Base-by-base conservation (phyloP, 2,329 filamentous ascomycete genomes). In the Fusarium pseudoanthophilum region DNA sequence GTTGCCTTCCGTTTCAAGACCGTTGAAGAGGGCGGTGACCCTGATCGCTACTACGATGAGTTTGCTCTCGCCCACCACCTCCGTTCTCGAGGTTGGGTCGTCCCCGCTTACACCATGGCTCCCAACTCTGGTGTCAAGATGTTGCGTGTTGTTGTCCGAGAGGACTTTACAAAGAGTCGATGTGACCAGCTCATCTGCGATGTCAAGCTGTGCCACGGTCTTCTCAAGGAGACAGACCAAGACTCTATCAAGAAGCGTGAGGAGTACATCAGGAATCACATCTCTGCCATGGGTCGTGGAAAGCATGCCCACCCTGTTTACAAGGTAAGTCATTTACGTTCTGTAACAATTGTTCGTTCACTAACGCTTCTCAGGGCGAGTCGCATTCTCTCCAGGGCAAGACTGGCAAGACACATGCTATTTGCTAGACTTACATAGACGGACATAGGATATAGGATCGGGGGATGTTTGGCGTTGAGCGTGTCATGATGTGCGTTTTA, bases 61-160 rank as follows among this genome's bases (percentile, higher is more conserved):
- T 95, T 95, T 69, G 88, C 92, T 2, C 84, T 95, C 45, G 95
- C 95, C 2, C 95, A 97, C 80, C 92, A 95, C 82, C 89, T 98
- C 32, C 92, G 95, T 58, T 91, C 93, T 73, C 90, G 95, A 39
- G 93, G 94, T 48, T 98, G 95, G 95, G 92, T 98, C 36, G 93
- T 98, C 0, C 95, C 95, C 0, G 95, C 95, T 0, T 98, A 98
- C 84, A 98, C 95, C 43, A 98, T 98, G 95, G 95, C 95, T 2
- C 95, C 95, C 24, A 88, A 97, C 80, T 95, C 93, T 24, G 86
- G 91, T 73, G 87, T 98, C 79, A 97, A 97, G 88, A 92, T 98
- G 89, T 90, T 98, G 86, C 92, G 95, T 42, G 90, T 98, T 9
- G 95, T 98, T 2, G 93, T 98, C 9, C 90, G 95, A 57, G 95